These are phyloP conservation scores for Microbotryomycetes sp. DNA, from an alignment of 1,284 basidiomycete species.

Conservation along the genomic window DNA sequence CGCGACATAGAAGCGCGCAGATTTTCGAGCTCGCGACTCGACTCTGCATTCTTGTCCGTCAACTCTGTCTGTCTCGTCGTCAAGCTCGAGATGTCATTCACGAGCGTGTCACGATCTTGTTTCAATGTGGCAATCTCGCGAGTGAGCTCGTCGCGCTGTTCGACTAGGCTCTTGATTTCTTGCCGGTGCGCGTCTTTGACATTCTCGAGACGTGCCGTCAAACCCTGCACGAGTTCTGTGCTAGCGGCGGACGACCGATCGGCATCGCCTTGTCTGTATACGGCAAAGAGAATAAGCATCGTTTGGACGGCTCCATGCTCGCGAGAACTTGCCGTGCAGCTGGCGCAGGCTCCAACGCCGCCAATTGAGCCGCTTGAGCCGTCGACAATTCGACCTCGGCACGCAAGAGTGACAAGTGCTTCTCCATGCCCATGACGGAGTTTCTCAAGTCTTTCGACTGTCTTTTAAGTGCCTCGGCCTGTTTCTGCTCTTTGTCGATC, in stretches of 20 bases:
- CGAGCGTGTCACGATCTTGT: slow-evolving; percentile 72
- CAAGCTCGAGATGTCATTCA: slow-evolving; percentile 83
- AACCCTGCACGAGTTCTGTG: slow-evolving; percentile 29
- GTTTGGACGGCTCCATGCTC: not conserved
- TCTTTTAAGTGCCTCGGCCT: slow-evolving; percentile 68
- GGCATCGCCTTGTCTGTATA: slow-evolving; percentile 1
- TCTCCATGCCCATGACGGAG: slow-evolving; percentile 69
- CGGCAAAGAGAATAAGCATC: not conserved
- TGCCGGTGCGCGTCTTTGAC: slow-evolving; percentile 80
- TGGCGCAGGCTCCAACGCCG: slow-evolving; percentile 37
- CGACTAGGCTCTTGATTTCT: slow-evolving; percentile 75
- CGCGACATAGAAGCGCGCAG: slow-evolving; percentile 38
- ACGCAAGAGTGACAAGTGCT: slow-evolving; percentile 75
- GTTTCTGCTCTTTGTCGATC: slow-evolving; percentile 60
- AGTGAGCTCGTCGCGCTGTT: slow-evolving; percentile 67
- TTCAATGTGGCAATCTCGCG: slow-evolving; percentile 83
- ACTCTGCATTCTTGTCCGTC: slow-evolving; percentile 72
- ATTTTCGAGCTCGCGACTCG: slow-evolving; percentile 64
- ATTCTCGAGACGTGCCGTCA: slow-evolving; percentile 79
- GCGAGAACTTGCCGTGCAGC: not conserved
- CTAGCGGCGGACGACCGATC: slow-evolving; percentile 5
- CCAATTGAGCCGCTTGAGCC: slow-evolving; percentile 87
- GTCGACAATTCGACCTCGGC: slow-evolving; percentile 84
- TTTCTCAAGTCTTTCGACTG: slow-evolving; percentile 69
- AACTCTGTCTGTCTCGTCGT: slow-evolving; percentile 89